Base-by-base conservation (phyloP, 2,329 filamentous ascomycete genomes). In the Talaromyces sp. region DNA sequence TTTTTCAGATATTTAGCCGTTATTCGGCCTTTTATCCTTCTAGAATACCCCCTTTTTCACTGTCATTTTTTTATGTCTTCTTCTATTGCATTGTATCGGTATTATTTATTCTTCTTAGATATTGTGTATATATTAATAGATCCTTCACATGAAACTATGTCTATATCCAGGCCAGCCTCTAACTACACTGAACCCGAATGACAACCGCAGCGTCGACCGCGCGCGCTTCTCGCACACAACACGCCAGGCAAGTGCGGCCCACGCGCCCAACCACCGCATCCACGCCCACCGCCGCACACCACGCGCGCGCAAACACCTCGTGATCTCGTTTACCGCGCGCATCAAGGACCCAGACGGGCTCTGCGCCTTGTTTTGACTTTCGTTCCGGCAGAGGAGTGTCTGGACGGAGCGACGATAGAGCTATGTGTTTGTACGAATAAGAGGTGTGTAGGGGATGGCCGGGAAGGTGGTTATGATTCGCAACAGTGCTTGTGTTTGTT, bases 181-280 rank as follows among this genome's bases (percentile, higher is more conserved):
- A 27, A 11, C n/a, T n/a, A 13, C 8, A 13, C 49, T 29, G 1
- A 35, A 78, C 72, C 43, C 77, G 72, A 53, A 79, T 71, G 26
- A 78, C 71, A 24, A 77, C 68, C 8, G 63, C 66, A 24, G 77
- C 72, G 29, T 73, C 71, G 21, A 77, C 60, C 0, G 77, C 77
- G 43, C 71, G 72, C 32, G 76, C 77, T 65, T 79, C 76, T 21
- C 78, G 69, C 13, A 79, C 72, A 65, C 74, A 77, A 62, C 77
- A 79, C 8, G 72, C 71, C 38, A 77, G 60, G 61, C 75, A 77
- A 2, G 71, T 74, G 56, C 71, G 67, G n/a, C 74, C 73, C 13
- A 68, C 70, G 17, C 76, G 69, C 26, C 76, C 73, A 58, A 80
- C 71, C 31, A 80, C 67, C 4, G 77, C 77, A 66, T 77, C 68